Evolutionary conservation across 176 grass and related monocot species (phyloP), one percentile per base, ranked within the genome.

Genomic region (Oropetium thomaeum): DNA sequence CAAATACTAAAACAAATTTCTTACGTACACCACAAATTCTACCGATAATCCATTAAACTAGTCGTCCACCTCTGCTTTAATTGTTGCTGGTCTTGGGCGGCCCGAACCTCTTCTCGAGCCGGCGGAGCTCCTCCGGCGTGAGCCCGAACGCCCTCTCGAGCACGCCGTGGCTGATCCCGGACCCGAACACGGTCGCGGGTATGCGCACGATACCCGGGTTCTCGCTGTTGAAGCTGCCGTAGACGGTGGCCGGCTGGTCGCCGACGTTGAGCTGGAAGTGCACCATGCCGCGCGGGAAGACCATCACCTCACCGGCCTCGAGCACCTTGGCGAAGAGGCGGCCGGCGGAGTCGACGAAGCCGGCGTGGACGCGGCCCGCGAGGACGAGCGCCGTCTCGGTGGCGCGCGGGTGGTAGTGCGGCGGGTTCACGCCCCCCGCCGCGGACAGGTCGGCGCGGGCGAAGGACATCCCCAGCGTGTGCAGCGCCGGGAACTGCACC

Each of bases 191-290:
- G 8, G 83, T 89, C 0, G 42, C 80, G 5, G 89, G 92, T 75
- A 96, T 69, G 62, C 92, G 79, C 68, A 96, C 86, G 22, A 91
- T 29, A 27, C 92, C 92, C 0, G 92, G 92, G 75, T 91, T 96
- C 88, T 96, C 82, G 84, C 88, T 92, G 69, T 96, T 91, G 71
- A 96, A 96, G 57, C 41, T 92, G 1, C 92, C 89, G 31, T 67
- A 96, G 0, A 96, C 85, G 0, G 82, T 76, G 13, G 92, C 92
- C 11, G 75, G 83, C 26, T 70, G 62, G 69, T 86, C 76, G 67
- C 89, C 89, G 25, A 89, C 83, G 87, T 96, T 96, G 67, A 91
- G 75, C 89, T 96, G 92, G 84, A 96, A 96, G 67, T 96, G 89
- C 43, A 96, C 47, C 92, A 96, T 86, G 22, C 62, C 92, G 0